These are phyloP conservation scores for Starmerella khaoyaiensis DNA, from an alignment of 805 yeast species.

Conservation along the genomic window DNA sequence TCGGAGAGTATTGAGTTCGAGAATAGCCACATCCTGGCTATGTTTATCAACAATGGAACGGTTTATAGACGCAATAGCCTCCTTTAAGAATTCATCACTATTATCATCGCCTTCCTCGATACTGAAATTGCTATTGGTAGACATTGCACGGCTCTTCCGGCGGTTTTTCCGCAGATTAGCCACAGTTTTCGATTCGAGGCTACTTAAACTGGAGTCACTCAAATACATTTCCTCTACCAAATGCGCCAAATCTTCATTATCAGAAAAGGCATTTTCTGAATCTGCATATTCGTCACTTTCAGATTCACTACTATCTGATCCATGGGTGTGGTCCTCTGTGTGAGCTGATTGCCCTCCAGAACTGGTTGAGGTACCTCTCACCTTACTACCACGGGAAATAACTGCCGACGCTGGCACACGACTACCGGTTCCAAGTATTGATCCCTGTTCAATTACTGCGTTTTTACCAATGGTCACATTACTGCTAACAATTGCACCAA, in stretches of 20 bases:
- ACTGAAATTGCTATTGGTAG: conserved; percentile 26
- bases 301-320: conserved; percentile 16
- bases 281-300: conserved; percentile 13
- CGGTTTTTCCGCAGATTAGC: too few species aligned
- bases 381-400: conserved; percentile 23
- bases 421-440: conserved; percentile 69
- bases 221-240: conserved; percentile 25
- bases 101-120: conserved; percentile 41
- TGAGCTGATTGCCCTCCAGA: too few species aligned
- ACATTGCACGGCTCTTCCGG: conserved; percentile 17
- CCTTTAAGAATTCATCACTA: conserved; percentile 70
- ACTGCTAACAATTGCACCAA: conserved; percentile 59
- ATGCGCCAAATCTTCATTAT: conserved; percentile 17
- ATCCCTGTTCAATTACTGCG: conserved; percentile 49
- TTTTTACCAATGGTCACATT: conserved; percentile 42
- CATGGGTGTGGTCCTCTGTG: too few species aligned
- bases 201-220: conserved; percentile 26
- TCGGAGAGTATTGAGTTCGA: conserved; percentile 85
- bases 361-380: conserved; percentile 20
- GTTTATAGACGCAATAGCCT: conserved; percentile 87
- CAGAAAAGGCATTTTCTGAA: conserved; percentile 13
- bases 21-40: conserved; percentile 79
- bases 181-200: conserved; percentile 9
- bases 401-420: conserved; percentile 42
- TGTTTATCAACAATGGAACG: conserved; percentile 88